Evolutionary conservation across 2,329 filamentous ascomycete genomes (phyloP).

Genomic region (Colletotrichum sp.): DNA sequence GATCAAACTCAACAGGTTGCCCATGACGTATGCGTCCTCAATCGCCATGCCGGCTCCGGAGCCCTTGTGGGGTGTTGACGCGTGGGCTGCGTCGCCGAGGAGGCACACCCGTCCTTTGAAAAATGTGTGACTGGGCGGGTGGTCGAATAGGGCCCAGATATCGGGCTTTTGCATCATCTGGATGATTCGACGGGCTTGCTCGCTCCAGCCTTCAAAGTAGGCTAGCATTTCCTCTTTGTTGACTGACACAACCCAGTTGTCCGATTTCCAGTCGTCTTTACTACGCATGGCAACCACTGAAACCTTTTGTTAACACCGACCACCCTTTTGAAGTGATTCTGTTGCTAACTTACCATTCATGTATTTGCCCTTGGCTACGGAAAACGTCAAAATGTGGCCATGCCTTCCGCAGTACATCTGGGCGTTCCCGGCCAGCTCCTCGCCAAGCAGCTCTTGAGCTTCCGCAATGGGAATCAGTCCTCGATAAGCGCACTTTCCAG

Average conservation of each 20-base stretch:
- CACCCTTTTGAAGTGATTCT: rapidly evolving
- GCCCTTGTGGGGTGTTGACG: constrained; percentile 27
- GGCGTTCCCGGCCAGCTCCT: constrained; percentile 34
- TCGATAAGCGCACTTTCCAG: constrained; percentile 64
- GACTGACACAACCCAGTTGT: constrained; percentile 7
- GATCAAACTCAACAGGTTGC: not conserved
- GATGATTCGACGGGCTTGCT: not conserved
- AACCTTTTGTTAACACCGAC: not conserved
- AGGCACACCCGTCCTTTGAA: constrained; percentile 23
- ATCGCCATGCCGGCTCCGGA: constrained; percentile 27
- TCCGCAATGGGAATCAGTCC: constrained; percentile 51
- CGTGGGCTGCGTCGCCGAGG: constrained; percentile 29
- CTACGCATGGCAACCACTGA: constrained; percentile 9
- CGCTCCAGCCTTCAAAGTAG: constrained; percentile 11
- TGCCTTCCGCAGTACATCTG: constrained; percentile 60
- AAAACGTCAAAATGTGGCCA: constrained; percentile 64
- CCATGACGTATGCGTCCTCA: constrained; percentile 28
- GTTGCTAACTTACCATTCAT: constrained; percentile 45
- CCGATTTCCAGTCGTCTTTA: not conserved
- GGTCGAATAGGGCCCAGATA: constrained; percentile 18
- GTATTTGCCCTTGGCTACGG: constrained; percentile 57
- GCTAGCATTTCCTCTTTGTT: constrained; percentile 9
- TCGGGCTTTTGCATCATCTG: constrained; percentile 13
- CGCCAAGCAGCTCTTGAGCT: constrained; percentile 53
- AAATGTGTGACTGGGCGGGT: constrained; percentile 19